Evolutionary conservation across 495 filamentous ascomycete genomes (phyloP).

Genomic region (Lasiosphaeris hirsuta): DNA sequence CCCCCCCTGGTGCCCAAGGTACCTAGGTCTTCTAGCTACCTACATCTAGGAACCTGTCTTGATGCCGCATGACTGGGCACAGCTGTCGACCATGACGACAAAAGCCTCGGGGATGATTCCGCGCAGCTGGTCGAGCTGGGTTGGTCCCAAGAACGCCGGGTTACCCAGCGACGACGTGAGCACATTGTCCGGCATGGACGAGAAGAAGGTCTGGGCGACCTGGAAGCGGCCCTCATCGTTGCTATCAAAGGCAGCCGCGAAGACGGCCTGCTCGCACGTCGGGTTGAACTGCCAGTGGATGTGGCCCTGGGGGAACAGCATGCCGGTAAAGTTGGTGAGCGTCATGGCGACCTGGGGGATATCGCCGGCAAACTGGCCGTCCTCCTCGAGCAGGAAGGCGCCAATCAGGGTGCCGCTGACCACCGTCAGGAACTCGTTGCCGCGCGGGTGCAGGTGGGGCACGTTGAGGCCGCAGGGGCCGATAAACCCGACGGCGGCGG

Average conservation of each 20-base stretch:
- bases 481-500: constrained; percentile 42
- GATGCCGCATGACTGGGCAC: constrained; percentile 40
- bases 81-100: constrained; percentile 45
- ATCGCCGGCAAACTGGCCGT: constrained; percentile 25
- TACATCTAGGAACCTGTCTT: too few relatives aligned
- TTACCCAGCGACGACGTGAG: constrained; percentile 42
- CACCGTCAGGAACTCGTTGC: constrained; percentile 40
- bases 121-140: constrained; percentile 44
- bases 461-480: constrained; percentile 47
- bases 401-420: constrained; percentile 41
- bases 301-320: constrained; percentile 19
- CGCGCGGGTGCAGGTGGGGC: constrained; percentile 45
- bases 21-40: constrained; percentile 3
- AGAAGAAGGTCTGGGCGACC: constrained; percentile 51
- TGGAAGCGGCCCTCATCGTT: constrained; percentile 49
- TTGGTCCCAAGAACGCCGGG: constrained; percentile 33
- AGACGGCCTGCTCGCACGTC: constrained; percentile 45
- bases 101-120: constrained; percentile 43
- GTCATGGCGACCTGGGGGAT: constrained; percentile 32
- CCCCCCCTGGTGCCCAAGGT: too few relatives aligned
- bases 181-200: constrained; percentile 38
- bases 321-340: constrained; percentile 50
- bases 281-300: constrained; percentile 55
- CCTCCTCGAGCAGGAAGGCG: constrained; percentile 49
- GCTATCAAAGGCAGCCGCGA: constrained; percentile 46